Base-by-base conservation (phyloP, 805 yeast species). In the Barnettozyma californica region DNA sequence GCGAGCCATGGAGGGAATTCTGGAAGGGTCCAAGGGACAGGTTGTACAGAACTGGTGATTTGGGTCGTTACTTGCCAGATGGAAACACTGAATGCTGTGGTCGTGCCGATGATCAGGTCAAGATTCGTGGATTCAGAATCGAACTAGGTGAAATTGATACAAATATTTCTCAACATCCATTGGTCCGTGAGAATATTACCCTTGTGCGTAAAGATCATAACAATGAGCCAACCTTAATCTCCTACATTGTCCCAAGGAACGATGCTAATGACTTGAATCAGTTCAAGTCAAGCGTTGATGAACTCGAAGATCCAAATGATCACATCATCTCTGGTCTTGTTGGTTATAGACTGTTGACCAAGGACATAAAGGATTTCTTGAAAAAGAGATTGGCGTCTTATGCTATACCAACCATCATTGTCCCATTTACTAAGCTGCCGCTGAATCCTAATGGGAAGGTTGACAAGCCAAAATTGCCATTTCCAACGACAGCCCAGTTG, bases 71-170 rank as follows among this genome's bases (percentile, higher is more conserved):
- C 65, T 72, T 91, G 50, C 97, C 98, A 7, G 97, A 91, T 63
- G 99, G 99, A 49, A 88, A 94, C 70, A 90, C 94, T 58, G 99
- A 94, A 73, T 92, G 97, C 67, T 86, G 95, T 65, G 99, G 99
- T 51, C 81, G 99, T 66, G 99, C 99, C 25, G 99, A 94, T 70
- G 98, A 92, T 65, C 99, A 94, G 68, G 97, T 94, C 52, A 94
- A 94, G 68, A 94, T 94, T 57, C 83, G 99, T 71, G 99, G 99
- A 2, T 95, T 94, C 80, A 81, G 99, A 70, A 95, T 94, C 54
- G 99, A 94, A 70, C 75, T 94, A 48, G 99, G 99, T 51, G 99
- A 94, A 69, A 95, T 94, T 63, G 98, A 94, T 67, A 94, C 99
- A 14, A 96, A 94, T 64, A 79, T 94, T 53, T 90, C 97, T 13